Base-by-base conservation (phyloP, 805 yeast species). In the Candida suzukii region DNA sequence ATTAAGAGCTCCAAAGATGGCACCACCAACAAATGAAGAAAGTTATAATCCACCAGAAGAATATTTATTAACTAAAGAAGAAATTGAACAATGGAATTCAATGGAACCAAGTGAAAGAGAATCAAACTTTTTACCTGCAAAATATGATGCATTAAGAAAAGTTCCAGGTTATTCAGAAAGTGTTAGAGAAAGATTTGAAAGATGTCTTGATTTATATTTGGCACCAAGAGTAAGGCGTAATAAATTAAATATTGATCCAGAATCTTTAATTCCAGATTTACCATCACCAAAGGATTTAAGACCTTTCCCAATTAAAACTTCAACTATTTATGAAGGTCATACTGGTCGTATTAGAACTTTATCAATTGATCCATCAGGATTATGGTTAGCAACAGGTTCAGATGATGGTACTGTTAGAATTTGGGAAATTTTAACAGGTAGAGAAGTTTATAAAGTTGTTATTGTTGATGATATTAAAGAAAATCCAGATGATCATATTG, bases 11-110 rank as follows among this genome's bases (percentile, higher is more conserved):
- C 99, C 99, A 30, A 91, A 93, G 62, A 52, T 88, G 53, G 80
- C 96, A 14, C 98, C 97, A 28, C 99, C 99, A 43, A 87, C 97
- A 1, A 79, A 93, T 58, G 99, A 91, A 51, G 96, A 91, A 67
- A 80, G 93, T 54, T 93, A 93, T 63, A 93, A 93, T 58, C 99
- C 99, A 29, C 99, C 99, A 5, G 96, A 74, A 56, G 99, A 93
- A 68, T 93, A 93, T 56, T 66, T 93, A 50, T 66, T 87, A 46
- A 79, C 79, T 13, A 84, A 78, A 37, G 91, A 88, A 54, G 98
- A 91, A 59, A 68, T 66, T 49, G 71, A 79, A 50, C 68, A 74
- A 52, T 86, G 91, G 86, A 76, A 77, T 48, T 74, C 73, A 35
- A 60, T 68, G 30, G 93, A 83, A 33, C 87, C 88, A 24, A 66